Evolutionary conservation across 225 moss, liverwort and hornwort genomes (phyloP), one percentile per base, ranked within the genome.

Genomic region (Polytrichum formosum): DNA sequence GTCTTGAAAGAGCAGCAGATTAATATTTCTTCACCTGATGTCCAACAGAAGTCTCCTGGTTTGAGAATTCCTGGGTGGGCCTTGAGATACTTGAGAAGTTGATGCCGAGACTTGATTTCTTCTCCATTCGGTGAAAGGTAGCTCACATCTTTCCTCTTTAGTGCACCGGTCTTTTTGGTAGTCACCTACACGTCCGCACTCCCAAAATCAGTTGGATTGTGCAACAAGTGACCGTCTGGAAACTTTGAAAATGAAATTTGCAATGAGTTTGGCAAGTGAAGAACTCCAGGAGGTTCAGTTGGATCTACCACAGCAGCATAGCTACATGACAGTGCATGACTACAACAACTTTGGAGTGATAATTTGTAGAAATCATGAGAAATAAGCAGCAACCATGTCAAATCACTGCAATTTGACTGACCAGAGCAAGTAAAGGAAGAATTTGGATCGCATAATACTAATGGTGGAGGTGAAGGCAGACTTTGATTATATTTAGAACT

Each of bases 111-210:
- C 69, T 81, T 87, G 23, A 91, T 85, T 80, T 91, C 89, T 75
- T 89, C 87, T 26, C 87, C 89, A 67, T 85, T 78, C 23, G 91
- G 91, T 8, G 85, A 73, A 23, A 89, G 72, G 62, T 81, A 89
- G 16, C 78, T 73, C 23, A 91, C 79, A 69, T 89, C 85, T 55
- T 89, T 85, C 63, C 72, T 74, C 62, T 87, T 85, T 25, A 75
- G 75, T 73, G 81, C 75, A 56, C 78, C 76, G n/a, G 54, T 35
- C 63, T 82, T 91, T 69, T 67, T 76, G 8, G 69, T 70, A 35
- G 66, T 63, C 55, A 84, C 61, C 79, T 89, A 76, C 60, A 77
- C 13, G 46, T 46, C 16, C 10, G 46, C 46, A 46, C 16, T 13
- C 13, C 46, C 8, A 13, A 46, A 46, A 3, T 46, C 46, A 46